Evolutionary conservation across 108 stramenopile species (phyloP), one percentile per base, ranked within the genome.

Genomic region (Nannochloropsis salina): DNA sequence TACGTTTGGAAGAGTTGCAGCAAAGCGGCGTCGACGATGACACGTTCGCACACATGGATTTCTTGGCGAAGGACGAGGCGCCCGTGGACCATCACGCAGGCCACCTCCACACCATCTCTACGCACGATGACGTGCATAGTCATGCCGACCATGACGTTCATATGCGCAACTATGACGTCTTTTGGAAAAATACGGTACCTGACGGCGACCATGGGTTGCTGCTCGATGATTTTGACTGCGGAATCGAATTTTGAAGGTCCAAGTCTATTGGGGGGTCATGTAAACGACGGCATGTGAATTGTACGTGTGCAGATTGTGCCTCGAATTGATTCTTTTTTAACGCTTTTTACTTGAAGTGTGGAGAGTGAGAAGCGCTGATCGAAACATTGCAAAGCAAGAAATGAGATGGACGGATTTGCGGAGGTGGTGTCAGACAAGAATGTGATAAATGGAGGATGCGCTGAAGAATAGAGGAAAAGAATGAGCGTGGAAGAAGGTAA

Each of bases 231-330:
- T 74, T 74, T 15, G 61, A 74, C 8, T 1, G 61, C 20, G 61
- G 61, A 74, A 74, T 74, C 61, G 61, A 74, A n/a, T 74, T 74
- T 74, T 74, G n/a, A n/a, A 74, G 61, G n/a, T 74, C 31, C 31
- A 0, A 31, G 31, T 31, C 31, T 31, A 31, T 31, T 31, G 31
- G 31, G 31, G 31, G 31, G 31, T 31, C 31, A 31, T 31, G 31
- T 31, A 31, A 31, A 31, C 31, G 31, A 31, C 31, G 31, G 31
- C 31, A 31, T 31, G 31, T 31, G 31, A 31, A 31, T 31, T 31
- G 31, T 31, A 31, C 31, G 31, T 31, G 31, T 31, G 31, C 31
- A 31, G 31, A 31, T 31, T 31, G 31, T 31, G 31, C 31, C 31
- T 31, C 31, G 31, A 31, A 31, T 31, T 31, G 31, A 31, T 31